Percentiles rank a stretch among this genome's conserved stretches.
These are phyloP conservation scores for Hanseniaspora hatyaiensis DNA, from an alignment of 805 yeast genomes.

Conservation along the genomic window DNA sequence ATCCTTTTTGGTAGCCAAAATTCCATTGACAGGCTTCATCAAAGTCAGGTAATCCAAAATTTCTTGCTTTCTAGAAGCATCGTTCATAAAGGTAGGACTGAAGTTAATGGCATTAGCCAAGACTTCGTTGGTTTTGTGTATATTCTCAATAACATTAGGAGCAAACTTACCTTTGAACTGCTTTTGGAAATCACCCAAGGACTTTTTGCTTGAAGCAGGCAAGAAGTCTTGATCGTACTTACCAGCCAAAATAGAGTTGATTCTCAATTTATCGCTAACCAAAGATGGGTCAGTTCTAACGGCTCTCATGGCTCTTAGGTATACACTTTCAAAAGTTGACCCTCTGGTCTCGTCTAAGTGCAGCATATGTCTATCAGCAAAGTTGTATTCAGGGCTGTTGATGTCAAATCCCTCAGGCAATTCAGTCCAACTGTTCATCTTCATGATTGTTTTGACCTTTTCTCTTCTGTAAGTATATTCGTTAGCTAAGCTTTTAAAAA, in stretches of 20 bases:
- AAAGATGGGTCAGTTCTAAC: not conserved
- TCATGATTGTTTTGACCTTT: constrained; percentile 4
- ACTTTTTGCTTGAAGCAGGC: not conserved
- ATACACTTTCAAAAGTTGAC: constrained; percentile 10
- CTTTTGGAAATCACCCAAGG: constrained; percentile 1
- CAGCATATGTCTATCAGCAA: constrained; percentile 13
- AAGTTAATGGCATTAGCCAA: constrained; percentile 3
- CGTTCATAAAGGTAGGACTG: constrained; percentile 12
- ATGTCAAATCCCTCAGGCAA: constrained; percentile 10
- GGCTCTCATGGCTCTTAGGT: constrained; percentile 4
- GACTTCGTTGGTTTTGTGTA: constrained; percentile 9
- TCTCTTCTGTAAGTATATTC: constrained; percentile 7
- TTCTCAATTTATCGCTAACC: not conserved
- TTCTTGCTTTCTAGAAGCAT: constrained; percentile 13
- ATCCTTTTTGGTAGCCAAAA: constrained; percentile 6
- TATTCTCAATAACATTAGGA: constrained; percentile 13
- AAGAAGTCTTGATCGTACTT: constrained; percentile 11
- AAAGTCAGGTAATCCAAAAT: constrained; percentile 11
- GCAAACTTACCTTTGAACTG: constrained; percentile 13
- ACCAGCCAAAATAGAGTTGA: constrained; percentile 12
- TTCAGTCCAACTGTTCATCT: constrained; percentile 4
- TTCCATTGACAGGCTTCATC: constrained; percentile 1
- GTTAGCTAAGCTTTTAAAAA: constrained; percentile 6
- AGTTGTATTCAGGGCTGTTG: constrained; percentile 3
- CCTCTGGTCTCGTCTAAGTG: constrained; percentile 1